Base-by-base conservation (phyloP, 179 eudicot species). In the Patellifolia procumbens region DNA sequence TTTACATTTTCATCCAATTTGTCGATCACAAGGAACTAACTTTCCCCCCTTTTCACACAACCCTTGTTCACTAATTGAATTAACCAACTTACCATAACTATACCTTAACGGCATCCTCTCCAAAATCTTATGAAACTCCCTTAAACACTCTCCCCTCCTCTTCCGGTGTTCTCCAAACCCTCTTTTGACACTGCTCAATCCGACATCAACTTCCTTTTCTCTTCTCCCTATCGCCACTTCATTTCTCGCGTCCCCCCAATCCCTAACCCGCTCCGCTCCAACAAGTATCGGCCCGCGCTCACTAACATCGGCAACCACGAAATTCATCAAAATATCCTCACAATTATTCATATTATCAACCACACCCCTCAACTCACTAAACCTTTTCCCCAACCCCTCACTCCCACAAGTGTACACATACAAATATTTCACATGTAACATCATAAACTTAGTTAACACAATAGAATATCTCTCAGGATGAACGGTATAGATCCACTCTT, bases 251-350 rank as follows among this genome's bases (percentile, higher is more conserved):
- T 94, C 97, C 4, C 97, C 98, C 83, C 86, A 89, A 68, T 94
- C 98, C 62, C 98, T 85, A 51, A 83, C 89, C 71, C 78, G 77
- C 55, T 82, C 79, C 4, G 87, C 92, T 46, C 83, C 98, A n/a
- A 90, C 91, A 82, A 92, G 66, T 48, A 92, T 43, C 67, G 91
- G 91, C n/a, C 96, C 98, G 9, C 13, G 75, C 16, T 61, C 75
- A 2, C 53, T 75, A 67, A 31, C 79, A n/a, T 92, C 92, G 17
- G 91, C 91, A 68, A 78, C 92, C 77, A 92, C 88, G n/a, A 94
- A 89, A 76, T 94, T 94, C 97, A 94, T 94, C 88, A 94, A 59
- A 15, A 94, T 91, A 37, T 94, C 98, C 80, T 94, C 98, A 62
- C 98, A 94, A 56, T 94, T 94, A 51, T 82, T 76, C 88, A 82